These are phyloP conservation scores for Boletus barrowsii DNA, from an alignment of 768 basidiomycete genomes.

Conservation along the genomic window DNA sequence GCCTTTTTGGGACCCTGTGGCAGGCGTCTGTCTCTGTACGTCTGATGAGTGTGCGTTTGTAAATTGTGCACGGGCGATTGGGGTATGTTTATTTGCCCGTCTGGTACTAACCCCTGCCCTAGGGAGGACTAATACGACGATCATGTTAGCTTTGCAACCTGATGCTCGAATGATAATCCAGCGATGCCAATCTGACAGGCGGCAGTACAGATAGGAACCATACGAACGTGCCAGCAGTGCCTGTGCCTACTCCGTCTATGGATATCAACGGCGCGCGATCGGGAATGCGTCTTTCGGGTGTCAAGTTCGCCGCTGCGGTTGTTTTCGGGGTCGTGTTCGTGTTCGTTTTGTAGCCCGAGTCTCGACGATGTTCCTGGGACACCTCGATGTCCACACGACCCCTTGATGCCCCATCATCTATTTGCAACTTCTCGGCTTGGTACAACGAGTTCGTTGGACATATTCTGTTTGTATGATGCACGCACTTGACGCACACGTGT, in stretches of 20 bases:
- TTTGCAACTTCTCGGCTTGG: no score
- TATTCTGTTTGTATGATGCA: no score
- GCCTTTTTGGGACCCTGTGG: constrained; percentile 78
- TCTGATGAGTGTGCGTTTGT: constrained; percentile 55
- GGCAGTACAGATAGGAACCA: constrained; percentile 45
- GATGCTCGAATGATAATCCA: constrained; percentile 43
- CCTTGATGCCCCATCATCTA: no score
- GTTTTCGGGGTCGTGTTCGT: background rate
- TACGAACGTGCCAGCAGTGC: constrained; percentile 2
- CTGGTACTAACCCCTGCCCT: no score
- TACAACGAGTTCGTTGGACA: no score
- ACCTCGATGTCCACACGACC: no score
- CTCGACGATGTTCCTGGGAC: no score
- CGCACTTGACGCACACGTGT: no score
- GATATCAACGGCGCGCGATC: constrained; percentile 43
- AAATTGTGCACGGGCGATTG: constrained; percentile 62
- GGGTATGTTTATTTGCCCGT: constrained; percentile 39
- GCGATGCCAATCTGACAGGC: constrained; percentile 67
- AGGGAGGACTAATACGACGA: no score
- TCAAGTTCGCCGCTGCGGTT: background rate
- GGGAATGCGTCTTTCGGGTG: background rate
- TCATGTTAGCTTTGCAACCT: no score
- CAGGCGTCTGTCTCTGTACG: constrained; percentile 60
- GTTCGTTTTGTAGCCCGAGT: background rate
- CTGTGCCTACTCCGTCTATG: constrained; percentile 30